Evolutionary conservation across 176 grass and related monocot species (phyloP), one percentile per base, ranked within the genome.

Genomic region (Oryza glaberrima): DNA sequence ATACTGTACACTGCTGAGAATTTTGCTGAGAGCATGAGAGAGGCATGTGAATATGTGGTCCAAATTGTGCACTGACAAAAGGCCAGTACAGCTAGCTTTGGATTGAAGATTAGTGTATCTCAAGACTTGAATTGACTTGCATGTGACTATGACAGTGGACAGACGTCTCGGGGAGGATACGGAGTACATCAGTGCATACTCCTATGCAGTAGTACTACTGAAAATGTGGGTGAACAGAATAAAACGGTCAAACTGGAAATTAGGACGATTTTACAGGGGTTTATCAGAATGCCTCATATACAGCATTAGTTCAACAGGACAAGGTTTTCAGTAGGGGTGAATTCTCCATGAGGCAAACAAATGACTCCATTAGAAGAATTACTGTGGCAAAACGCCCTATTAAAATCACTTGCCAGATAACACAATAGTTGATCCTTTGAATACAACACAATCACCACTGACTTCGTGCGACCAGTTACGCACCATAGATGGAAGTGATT

Each of bases 31-130:
- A 17, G 5, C 9, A 7, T 54, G 38, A 40, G 17, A 46, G 25
- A 72, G 49, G 19, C 66, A 65, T 77, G 78, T 67, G 88, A 77
- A 48, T 11, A 25, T 7, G 84, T 72, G 74, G 68, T 86, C 88
- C 79, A 75, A 26, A 63, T 2, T n/a, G 65, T 4, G 63, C 74
- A 51, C 79, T 43, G 48, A 73, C 84, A 46, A 67, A 69, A 19
- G 74, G 68, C 76, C 75, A 9, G 73, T 28, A n/a, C 7, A 3
- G 54, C 13, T 48, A 30, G 64, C 77, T 69, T 84, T 76, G 69
- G 75, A 73, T 52, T 60, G 22, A 51, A 71, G 88, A 85, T 71
- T 41, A 80, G 75, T 86, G 79, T 38, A 80, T 46, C 73, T 52
- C 32, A 76, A 72, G 52, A 10, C 54, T 35, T 22, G 8, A 63